A percentile compares a stretch with the other conserved stretches of the same genome.
Conservation (phyloP, 768 basidiomycete genomes). For the Suillus weaverae region DNA sequence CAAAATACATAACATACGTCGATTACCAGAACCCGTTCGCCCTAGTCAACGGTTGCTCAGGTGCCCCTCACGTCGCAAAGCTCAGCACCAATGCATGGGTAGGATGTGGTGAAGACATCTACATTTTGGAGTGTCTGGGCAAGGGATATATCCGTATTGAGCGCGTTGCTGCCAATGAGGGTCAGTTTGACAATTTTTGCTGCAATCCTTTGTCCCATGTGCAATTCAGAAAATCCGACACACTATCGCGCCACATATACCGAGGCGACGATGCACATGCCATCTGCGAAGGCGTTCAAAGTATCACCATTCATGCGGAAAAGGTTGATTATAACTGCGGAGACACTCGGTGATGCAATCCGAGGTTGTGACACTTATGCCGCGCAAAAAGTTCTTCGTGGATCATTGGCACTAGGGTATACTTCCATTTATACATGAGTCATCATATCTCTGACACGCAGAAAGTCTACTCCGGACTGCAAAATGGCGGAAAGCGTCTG, state of each 20-base stretch:
- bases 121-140: conserved; percentile 74
- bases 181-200: conserved; percentile 21
- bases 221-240: conserved; percentile 15
- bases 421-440: conserved; percentile 16
- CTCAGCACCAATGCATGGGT: conserved; percentile 77
- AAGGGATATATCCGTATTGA: conserved; percentile 69
- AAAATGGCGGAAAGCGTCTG: conserved; percentile 62
- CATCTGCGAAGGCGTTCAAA: conserved; percentile 44
- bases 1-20: conserved; percentile 65
- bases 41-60: conserved; percentile 49
- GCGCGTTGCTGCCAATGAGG: conserved; percentile 37
- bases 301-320: conserved; percentile 55
- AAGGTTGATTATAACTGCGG: conserved; percentile 54
- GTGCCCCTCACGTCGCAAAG: conserved; percentile 51
- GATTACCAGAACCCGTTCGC: conserved; percentile 79
- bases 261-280: conserved; percentile 47
- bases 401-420: conserved; percentile 52
- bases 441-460: conserved; percentile 7
- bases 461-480: conserved; percentile 62
- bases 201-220: not conserved
- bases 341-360: conserved; percentile 58
- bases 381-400: conserved; percentile 51
- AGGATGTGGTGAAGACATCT: conserved; percentile 66
- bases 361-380: conserved; percentile 72
- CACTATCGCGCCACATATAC: conserved; percentile 55